Evolutionary conservation across 768 basidiomycete genomes (phyloP), one percentile per base, ranked within the genome.

Genomic region (Podaxis sp.): DNA sequence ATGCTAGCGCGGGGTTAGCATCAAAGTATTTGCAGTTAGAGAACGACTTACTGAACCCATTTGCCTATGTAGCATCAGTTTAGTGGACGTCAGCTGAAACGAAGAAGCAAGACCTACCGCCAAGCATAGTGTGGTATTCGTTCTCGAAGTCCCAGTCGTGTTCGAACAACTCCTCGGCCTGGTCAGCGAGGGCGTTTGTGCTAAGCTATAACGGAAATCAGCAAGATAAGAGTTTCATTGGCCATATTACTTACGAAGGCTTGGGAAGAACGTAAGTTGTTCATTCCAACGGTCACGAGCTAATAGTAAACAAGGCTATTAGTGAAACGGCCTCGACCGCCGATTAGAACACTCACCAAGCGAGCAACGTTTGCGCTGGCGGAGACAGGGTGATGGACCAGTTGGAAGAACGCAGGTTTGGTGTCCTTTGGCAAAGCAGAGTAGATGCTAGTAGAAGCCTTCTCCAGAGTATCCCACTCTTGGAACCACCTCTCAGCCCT

Each of bases 331-430:
- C 17, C 17, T 26, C 28, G 44, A 1, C 38, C 54, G 28, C 22
- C 5, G 11, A 37, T 5, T 4, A 30, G 56, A 26, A 49, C 3
- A 44, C 69, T 38, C 30, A 77, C 76, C 78, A 89, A 80, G 56
- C 80, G 79, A 15, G 79, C 82, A 28, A 88, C 69, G 50, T 84
- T 88, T 36, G 78, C 75, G 64, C 83, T 84, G 0, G 87, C 87
- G 50, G 80, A 71, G 30, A 87, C 80, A 2, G 87, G 83, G 66
- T 88, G 86, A 22, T 87, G 85, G 0, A 91, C 81, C 22, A 87
- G 78, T 70, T 91, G 80, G 82, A 85, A 90, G 76, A 86, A 91
- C 0, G 88, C 83, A 1, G 86, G 78, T 66, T 87, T 75, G 55
- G 73, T 77, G 0, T 66, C 76, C 12, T 74, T 62, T 0, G 83